Evolutionary conservation across 805 yeast genomes (phyloP).

Genomic region (baker's yeast (Saccharomyces cerevisiae)): DNA sequence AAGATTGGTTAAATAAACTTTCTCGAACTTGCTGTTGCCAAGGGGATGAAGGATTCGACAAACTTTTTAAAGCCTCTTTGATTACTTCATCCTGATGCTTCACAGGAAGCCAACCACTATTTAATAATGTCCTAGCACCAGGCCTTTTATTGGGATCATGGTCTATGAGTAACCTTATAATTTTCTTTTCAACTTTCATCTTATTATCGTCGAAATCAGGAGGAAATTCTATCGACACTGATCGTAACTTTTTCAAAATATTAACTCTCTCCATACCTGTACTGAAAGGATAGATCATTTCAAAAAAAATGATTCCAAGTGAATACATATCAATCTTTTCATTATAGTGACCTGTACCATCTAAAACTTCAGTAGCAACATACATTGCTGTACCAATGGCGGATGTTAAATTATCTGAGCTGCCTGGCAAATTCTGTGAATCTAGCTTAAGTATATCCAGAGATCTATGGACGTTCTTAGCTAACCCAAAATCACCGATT

Average conservation of each 20-base stretch:
- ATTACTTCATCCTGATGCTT: slow-evolving; percentile 86
- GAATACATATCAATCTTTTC: slow-evolving; percentile 96
- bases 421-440: slow-evolving; percentile 21
- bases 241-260: slow-evolving; percentile 58
- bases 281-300: slow-evolving; percentile 77
- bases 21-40: slow-evolving; percentile 91
- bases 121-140: slow-evolving; percentile 63
- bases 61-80: slow-evolving; percentile 74
- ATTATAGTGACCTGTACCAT: slow-evolving; percentile 68
- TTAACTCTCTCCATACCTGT: slow-evolving; percentile 92
- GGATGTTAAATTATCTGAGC: slow-evolving; percentile 70
- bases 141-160: slow-evolving; percentile 79
- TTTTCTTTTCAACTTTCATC: slow-evolving; percentile 51
- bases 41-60: slow-evolving; percentile 85
- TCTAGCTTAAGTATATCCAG: slow-evolving; percentile 28
- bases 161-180: slow-evolving; percentile 58
- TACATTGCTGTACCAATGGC: slow-evolving; percentile 92
- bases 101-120: slow-evolving; percentile 78
- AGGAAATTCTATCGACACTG: slow-evolving; percentile 59
- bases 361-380: slow-evolving; percentile 80
- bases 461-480: slow-evolving; percentile 70
- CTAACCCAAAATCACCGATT: slow-evolving; percentile 95
- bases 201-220: slow-evolving; percentile 47
- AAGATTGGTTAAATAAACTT: slow-evolving; percentile 77
- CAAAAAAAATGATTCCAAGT: slow-evolving; percentile 88